Evolutionary conservation across 148 eudicot species (phyloP), one percentile per base, ranked within the genome.

Genomic region (Talinum fruticosum): DNA sequence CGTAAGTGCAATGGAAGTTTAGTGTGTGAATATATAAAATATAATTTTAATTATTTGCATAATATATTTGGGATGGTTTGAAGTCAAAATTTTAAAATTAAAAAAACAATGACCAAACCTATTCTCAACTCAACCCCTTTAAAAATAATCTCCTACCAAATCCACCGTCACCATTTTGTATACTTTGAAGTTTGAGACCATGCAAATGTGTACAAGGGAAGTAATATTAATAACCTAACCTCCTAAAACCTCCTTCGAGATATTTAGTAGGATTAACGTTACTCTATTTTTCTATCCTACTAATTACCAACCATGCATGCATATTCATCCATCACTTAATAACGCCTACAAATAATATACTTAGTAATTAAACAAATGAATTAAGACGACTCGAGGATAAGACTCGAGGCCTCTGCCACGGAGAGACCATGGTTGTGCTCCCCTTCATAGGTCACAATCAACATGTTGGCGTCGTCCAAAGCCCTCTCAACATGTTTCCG

Each of bases 401-500:
- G 91, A 57, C 79, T 86, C 3, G 83, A 78, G n/a, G 90, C 76
- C 77, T 89, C 87, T 37, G 82, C 86, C 16, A 82, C 62, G 1
- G 96, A 83, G 49, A 86, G 87, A 12, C 92, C 74, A 79, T 94
- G 98, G 75, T 88, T 90, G 84, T 94, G 98, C 23, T 92, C 98
- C 16, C 93, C 98, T 92, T 94, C 98, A 69, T 94, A 94, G 3
- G 98, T 94, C 0, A 94, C 96, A 6, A 92, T 83, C 67, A 94
- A 84, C 97, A 94, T 94, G 10, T 84, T 82, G 14, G 97, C 86
- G 84, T 94, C 96, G 32, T 94, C 98, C 78, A 88, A 69, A 14
- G 96, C 98, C 59, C 97, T 89, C 83, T 94, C 98, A 57, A 94
- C 98, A 77, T 94, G 98, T 77, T 94, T 94, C 6, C 98, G 84